Base-by-base conservation (phyloP, 108 stramenopile species). In the Conticribra weissflogii region DNA sequence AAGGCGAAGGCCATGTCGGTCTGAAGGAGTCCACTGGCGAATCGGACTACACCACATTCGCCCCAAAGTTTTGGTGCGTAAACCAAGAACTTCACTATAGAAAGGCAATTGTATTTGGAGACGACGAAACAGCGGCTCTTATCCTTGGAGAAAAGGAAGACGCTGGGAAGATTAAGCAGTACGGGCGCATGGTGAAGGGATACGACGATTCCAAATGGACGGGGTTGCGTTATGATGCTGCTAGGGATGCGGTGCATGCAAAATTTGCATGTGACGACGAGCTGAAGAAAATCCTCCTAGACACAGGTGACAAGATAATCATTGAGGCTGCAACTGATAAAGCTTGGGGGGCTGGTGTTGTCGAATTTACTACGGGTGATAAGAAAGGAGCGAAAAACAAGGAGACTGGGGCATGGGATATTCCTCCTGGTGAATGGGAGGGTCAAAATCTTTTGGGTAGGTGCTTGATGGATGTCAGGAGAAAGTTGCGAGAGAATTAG, bases 401-500 rank as follows among this genome's bases (percentile, higher is more conserved):
- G 49, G 66, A 76, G 30, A 62, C 60, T 23, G 60, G 45, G 23
- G 51, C 24, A 30, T 76, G 74, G 74, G 74, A 76, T 63, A 47
- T 62, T 47, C 30, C 48, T 3, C 74, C 74, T 27, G 27, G 33
- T 18, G 53, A 66, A 0, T 76, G 74, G 74, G 30, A 29, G 25
- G 74, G 74, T n/a, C 50, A 47, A 28, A 76, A 76, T 50, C 56
- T 76, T 22, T 41, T 76, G 15, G 74, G 74, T n/a, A 67, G 60
- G 3, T 76, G 74, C 15, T 59, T 76, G 46, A 76, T 76, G 74
- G 74, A 76, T 62, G 74, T 68, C 12, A 61, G 74, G 41, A 50
- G 22, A 32, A 45, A 54, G 21, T 16, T 66, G 65, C 47, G 36
- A 61, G 51, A 53, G 1, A 3, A 17, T 57, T n/a, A n/a, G n/a